Evolutionary conservation across 352 stramenopile species (phyloP), one percentile per base, ranked within the genome.

Genomic region (Pythium pyrilobum): DNA sequence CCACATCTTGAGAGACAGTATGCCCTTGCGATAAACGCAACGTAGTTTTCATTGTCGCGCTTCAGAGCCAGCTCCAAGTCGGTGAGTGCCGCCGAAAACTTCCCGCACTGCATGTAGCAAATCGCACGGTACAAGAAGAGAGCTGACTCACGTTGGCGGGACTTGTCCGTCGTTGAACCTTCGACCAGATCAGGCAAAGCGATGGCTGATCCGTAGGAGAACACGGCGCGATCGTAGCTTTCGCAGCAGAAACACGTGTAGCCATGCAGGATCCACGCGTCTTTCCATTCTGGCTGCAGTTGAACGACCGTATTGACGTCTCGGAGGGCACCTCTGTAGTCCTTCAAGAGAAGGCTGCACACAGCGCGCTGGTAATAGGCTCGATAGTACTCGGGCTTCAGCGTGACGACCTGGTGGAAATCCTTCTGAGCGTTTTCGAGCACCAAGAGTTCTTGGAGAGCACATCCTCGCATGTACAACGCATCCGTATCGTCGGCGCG

Each of bases 361-460:
- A 84, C 73, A 11, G 57, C 67, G 8, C 51, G 54, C 47, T 83
- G 74, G 40, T 77, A 79, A 21, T 71, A 49, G 5, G 66, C 58
- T 15, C 56, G 60, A 24, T 61, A 59, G 31, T 72, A 60, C 1
- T 48, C 43, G 2, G 58, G 41, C 2, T 61, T 37, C 7, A 74
- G 24, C 1, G 32, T 28, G 3, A 80, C 37, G 11, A 69, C 47
- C 18, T 42, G 50, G 0, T 66, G 36, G 42, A 85, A 85, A 37
- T 86, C 75, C 18, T 63, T 67, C 6, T 72, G 47, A 0, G 75
- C 71, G 18, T 56, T 72, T 6, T 62, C 42, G 7, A 86, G 60
- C 23, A 71, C 52, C 32, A 82, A 64, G 9, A 82, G 53, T 44
- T 86, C 71, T 45, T 84, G 72, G 2, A 86, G 50, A 7, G 68